Conservation (phyloP, 2,329 filamentous ascomycete genomes). For the Pyrenophora graminea region DNA sequence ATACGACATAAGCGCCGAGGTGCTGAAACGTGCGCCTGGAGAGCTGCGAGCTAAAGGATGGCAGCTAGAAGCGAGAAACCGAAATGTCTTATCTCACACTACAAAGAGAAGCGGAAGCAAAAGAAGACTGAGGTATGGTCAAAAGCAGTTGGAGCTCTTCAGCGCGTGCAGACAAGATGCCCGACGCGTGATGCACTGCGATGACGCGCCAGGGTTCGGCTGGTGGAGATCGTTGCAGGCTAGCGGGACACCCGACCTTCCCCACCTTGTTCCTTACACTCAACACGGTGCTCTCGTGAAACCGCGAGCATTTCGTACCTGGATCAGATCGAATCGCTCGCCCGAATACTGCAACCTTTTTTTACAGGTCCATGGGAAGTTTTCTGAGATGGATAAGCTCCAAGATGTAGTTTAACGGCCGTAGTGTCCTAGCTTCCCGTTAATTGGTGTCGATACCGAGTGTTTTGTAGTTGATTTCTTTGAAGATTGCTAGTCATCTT, state of each 20-base stretch:
- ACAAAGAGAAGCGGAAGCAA: not conserved
- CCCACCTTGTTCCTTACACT: not conserved
- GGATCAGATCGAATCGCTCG: too few species aligned
- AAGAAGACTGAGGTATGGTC: not conserved
- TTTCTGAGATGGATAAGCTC: too few species aligned
- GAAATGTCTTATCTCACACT: not conserved
- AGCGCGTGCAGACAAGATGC: not conserved
- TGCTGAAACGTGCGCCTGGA: conserved; percentile 2
- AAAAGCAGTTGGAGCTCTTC: not conserved
- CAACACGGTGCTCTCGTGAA: not conserved
- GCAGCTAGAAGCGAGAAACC: not conserved
- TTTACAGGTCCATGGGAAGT: too few species aligned
- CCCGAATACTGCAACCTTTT: too few species aligned
- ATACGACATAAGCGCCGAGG: not conserved
- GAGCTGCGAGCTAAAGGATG: not conserved
- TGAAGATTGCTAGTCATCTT: too few species aligned
- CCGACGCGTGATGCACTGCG: conserved; percentile 9
- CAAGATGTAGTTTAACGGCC: too few species aligned
- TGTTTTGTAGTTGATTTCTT: too few species aligned
- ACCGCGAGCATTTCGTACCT: too few species aligned
- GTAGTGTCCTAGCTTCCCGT: too few species aligned
- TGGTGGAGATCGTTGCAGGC: conserved; percentile 5
- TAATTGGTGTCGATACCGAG: too few species aligned
- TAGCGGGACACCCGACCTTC: not conserved
- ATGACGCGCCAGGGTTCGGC: conserved; percentile 15